These are phyloP conservation scores for Trichoderma atrobrunneum DNA, from an alignment of 2,329 filamentous ascomycete genomes.

Conservation along the genomic window DNA sequence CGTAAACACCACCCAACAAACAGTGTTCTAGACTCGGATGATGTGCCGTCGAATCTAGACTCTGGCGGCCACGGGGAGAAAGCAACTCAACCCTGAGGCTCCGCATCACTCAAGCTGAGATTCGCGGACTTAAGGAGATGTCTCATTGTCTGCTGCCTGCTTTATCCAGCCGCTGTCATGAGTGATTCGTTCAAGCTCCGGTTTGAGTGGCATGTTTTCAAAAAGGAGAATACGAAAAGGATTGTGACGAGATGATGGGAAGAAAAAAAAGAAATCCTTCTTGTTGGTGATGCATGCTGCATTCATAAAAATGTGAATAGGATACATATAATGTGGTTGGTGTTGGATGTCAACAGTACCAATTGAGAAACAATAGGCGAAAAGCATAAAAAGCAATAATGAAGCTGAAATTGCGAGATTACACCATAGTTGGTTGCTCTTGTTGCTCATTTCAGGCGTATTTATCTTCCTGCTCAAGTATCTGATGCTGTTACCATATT, in stretches of 20 bases:
- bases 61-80: neutral
- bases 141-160: neutral
- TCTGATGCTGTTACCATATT: neutral
- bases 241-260: neutral
- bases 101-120: neutral
- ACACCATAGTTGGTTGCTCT: neutral
- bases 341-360: neutral
- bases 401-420: neutral
- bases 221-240: neutral
- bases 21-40: neutral
- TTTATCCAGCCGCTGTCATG: neutral
- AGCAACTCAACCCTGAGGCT: neutral
- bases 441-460: neutral
- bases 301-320: neutral
- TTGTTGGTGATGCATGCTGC: neutral
- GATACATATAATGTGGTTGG: neutral
- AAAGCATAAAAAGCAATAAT: fast-evolving
- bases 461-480: neutral
- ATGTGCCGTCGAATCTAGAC: neutral
- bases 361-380: neutral
- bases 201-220: fast-evolving
- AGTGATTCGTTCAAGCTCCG: neutral
- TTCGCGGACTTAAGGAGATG: neutral
- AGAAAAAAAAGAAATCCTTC: neutral
- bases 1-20: neutral